Evolutionary conservation across 2,329 filamentous ascomycete genomes (phyloP).

Genomic region (Claviceps humidiphila): DNA sequence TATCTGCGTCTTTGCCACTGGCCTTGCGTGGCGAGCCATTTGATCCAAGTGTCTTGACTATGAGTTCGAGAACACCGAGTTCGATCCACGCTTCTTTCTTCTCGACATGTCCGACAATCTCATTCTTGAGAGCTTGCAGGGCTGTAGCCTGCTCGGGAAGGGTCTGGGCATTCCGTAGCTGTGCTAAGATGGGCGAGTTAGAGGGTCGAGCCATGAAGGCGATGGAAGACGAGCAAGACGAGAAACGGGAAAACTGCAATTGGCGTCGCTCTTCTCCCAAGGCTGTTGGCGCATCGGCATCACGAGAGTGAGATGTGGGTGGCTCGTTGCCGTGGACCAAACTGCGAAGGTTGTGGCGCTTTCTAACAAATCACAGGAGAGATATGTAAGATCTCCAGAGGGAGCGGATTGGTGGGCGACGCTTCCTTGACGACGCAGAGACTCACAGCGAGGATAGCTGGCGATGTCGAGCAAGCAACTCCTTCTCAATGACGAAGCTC

Average conservation of each 20-base stretch:
- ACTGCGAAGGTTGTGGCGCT: neutral
- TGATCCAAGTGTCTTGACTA: constrained; percentile 32
- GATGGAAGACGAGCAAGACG: constrained; percentile 1
- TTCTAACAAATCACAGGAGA: too few species aligned
- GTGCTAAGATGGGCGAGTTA: constrained; percentile 39
- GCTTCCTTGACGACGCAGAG: neutral
- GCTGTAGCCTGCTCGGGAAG: constrained; percentile 41
- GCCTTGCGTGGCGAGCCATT: constrained; percentile 19
- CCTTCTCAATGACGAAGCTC: constrained; percentile 1
- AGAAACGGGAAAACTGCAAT: neutral
- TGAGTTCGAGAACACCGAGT: constrained; percentile 52
- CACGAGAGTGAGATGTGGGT: constrained; percentile 1
- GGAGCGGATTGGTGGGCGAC: too few species aligned
- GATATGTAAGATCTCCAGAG: too few species aligned
- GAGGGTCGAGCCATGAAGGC: constrained; percentile 39
- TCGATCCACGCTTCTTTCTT: constrained; percentile 70
- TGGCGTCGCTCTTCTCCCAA: constrained; percentile 4
- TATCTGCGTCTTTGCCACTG: constrained; percentile 26
- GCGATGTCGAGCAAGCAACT: neutral
- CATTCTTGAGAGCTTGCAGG: constrained; percentile 70
- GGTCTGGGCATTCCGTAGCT: constrained; percentile 41
- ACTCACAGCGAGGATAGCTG: neutral
- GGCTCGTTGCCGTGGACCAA: neutral
- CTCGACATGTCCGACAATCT: constrained; percentile 75
- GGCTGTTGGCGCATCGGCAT: constrained; percentile 7